Base-by-base conservation (phyloP, 257 asterid genomes). In the Penstemon eatonii region DNA sequence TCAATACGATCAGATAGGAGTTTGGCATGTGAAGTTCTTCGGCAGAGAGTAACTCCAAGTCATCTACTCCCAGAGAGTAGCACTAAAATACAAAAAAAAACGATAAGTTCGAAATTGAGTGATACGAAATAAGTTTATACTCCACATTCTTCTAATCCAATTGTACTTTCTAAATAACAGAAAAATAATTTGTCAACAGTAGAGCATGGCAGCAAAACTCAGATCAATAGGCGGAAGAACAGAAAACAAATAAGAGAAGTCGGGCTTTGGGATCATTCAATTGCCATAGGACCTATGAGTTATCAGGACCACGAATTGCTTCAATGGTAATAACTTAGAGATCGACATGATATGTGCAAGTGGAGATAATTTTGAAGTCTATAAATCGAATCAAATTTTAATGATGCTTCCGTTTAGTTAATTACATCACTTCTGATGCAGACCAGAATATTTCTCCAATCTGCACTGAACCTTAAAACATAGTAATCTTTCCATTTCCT, bases 11-110 rank as follows among this genome's bases (percentile, higher is more conserved):
- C 73, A 93, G 78, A 83, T 80, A 87, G 56, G 96, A 87, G 75
- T 80, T 73, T 64, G 95, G 96, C 88, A 68, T 81, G 85, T 90
- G 99, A 81, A 93, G 92, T 61, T 90, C 97, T 84, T 93, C 99
- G 8, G 81, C 96, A 11, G 99, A 93, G 53, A 90, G 92, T 55
- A 72, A 72, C 74, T 93, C 96, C 82, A 93, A 73, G 79, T 86
- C 84, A 80, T 87, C 87, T 60, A 93, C 96, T 37, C 99, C 99
- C 76, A 88, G 73, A 63, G 75, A 6, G 76, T 87, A 87, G 87
- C 97, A 93, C 98, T 90, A 76, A 39, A 72, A 66, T 66, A 75
- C 59, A 65, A 77, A 70, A 25, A 25, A 25, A 62, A 86, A 15
- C 39, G 37, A 73, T 36, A 36, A 66, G 66, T 69, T 56, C 18